These are phyloP conservation scores for Epicoccum nigrum DNA, from an alignment of 2,329 filamentous ascomycete genomes.

Conservation along the genomic window DNA sequence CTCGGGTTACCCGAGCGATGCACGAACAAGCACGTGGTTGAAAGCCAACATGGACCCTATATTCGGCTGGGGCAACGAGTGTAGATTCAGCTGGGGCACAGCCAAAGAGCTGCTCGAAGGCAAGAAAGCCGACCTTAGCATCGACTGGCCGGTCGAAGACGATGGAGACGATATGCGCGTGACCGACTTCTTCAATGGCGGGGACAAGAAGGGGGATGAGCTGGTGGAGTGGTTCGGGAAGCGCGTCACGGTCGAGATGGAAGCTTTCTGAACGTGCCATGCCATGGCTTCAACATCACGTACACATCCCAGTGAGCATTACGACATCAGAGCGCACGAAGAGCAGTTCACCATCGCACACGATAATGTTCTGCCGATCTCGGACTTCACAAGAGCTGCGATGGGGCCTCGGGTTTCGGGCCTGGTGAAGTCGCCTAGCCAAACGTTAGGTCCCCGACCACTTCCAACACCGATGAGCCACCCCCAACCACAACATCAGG, in stretches of 20 bases:
- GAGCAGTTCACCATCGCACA: background rate
- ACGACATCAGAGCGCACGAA: background rate
- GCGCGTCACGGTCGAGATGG: slow-evolving; percentile 70
- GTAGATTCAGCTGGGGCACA: slow-evolving; percentile 94
- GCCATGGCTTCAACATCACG: background rate
- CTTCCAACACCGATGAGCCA: slow-evolving; percentile 17
- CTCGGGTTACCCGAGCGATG: slow-evolving; percentile 91
- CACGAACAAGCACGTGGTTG: slow-evolving; percentile 79
- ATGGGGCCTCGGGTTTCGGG: slow-evolving; percentile 15
- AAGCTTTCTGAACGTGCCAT: slow-evolving; percentile 64
- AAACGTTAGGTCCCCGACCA: slow-evolving; percentile 11
- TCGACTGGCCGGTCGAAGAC: slow-evolving; percentile 87
- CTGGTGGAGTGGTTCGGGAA: slow-evolving; percentile 83
- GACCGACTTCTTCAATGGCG: slow-evolving; percentile 73
- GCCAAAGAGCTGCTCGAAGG: slow-evolving; percentile 89
- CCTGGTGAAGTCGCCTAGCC: slow-evolving; percentile 11
- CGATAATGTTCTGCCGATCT: background rate
- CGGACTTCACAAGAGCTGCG: slow-evolving; percentile 2
- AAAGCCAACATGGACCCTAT: slow-evolving; percentile 86
- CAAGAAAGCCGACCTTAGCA: slow-evolving; percentile 70
- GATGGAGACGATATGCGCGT: slow-evolving; percentile 69
- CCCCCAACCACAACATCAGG: slow-evolving; percentile 8
- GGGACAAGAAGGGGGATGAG: slow-evolving; percentile 63
- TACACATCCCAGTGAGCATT: background rate
- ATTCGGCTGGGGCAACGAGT: slow-evolving; percentile 94